Evolutionary conservation across 257 asterid species (phyloP).

Genomic region (Prunella vulgaris): DNA sequence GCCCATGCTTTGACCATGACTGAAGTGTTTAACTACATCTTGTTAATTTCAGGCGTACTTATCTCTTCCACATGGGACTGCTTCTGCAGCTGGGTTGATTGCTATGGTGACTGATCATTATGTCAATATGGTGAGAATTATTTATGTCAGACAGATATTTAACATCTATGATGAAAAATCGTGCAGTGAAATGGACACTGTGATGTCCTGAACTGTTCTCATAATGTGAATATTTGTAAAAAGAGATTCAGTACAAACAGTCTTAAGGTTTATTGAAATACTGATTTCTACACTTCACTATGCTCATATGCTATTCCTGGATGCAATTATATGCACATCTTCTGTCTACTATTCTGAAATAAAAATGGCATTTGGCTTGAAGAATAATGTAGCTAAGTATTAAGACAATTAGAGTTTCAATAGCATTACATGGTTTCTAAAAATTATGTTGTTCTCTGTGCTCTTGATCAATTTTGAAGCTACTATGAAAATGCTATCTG

Average conservation of each 20-base stretch:
- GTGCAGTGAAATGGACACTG: conserved; percentile 14
- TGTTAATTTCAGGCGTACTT: conserved; percentile 79
- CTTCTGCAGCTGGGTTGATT: conserved; percentile 79
- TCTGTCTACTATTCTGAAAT: conserved; percentile 1
- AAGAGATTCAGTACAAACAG: not conserved
- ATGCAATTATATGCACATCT: conserved; percentile 7
- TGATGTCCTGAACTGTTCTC: conserved; percentile 2
- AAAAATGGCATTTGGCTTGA: conserved; percentile 11
- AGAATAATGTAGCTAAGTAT: not conserved
- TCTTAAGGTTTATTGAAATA: conserved; percentile 4
- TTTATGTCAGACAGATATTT: conserved; percentile 12
- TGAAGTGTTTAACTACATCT: conserved; percentile 8
- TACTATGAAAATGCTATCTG: not conserved
- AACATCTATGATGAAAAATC: conserved; percentile 8
- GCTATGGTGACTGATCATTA: conserved; percentile 99
- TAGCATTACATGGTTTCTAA: not conserved
- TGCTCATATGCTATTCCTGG: not conserved
- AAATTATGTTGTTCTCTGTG: not conserved
- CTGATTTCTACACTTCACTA: not conserved
- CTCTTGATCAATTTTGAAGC: not conserved
- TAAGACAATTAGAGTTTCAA: not conserved
- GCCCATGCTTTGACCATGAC: conserved; percentile 9
- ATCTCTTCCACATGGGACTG: conserved; percentile 95
- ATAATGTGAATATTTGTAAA: not conserved
- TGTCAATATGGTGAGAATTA: conserved; percentile 69